phyloP scores from a whole-genome alignment of 106 monocot genomes.

The Dendrobium officinale region DNA sequence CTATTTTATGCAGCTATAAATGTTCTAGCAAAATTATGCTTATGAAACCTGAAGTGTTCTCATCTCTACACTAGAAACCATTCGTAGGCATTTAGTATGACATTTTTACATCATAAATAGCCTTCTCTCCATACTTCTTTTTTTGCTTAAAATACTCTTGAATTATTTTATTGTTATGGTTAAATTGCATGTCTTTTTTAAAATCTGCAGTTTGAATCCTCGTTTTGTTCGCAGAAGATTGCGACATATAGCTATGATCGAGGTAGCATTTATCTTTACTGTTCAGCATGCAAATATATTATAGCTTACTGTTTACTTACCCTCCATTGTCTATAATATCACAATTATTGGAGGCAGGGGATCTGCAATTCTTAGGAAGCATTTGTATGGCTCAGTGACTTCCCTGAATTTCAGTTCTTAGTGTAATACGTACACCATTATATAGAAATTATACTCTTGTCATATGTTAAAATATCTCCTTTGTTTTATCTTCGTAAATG shows the following conservation, averaged over 20 bases:
- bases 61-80: background rate
- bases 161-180: background rate
- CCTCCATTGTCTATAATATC: conserved; percentile 10
- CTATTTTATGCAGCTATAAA: background rate
- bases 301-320: background rate
- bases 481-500: background rate
- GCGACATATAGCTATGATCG: conserved; percentile 59
- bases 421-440: conserved; percentile 47
- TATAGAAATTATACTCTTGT: background rate
- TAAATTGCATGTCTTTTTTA: background rate
- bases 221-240: conserved; percentile 86
- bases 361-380: conserved; percentile 57
- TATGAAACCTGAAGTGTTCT: background rate
- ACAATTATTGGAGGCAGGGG: conserved; percentile 41
- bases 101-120: too few species aligned
- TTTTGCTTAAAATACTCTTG: too few species aligned
- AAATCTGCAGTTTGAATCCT: conserved; percentile 62
- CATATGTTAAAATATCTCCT: background rate
- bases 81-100: too few species aligned
- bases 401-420: conserved; percentile 52
- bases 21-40: background rate
- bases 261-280: conserved; percentile 35
- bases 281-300: background rate
- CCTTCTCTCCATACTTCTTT: too few species aligned
- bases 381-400: conserved; percentile 78